Base-by-base conservation (phyloP, 495 filamentous ascomycete species). In the Lophium mytilinum region DNA sequence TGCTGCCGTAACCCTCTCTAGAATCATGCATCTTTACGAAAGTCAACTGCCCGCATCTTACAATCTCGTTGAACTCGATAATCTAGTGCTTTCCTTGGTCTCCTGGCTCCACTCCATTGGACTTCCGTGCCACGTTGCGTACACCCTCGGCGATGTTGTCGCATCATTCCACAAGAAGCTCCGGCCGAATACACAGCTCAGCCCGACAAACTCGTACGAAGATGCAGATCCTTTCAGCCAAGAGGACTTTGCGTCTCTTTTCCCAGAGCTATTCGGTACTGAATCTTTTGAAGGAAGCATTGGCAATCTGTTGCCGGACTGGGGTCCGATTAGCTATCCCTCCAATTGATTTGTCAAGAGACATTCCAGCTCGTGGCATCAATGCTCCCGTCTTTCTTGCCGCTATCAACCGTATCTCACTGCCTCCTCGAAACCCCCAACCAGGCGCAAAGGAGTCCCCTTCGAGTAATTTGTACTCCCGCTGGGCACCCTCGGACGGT, bases 91-190 rank as follows among this genome's bases (percentile, higher is more conserved):
- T 17, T 68, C 56, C 36, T 57, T 77, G 11, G 67, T 74, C 0
- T 61, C 71, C 3, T 77, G 75, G 73, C 66, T 76, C 21, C 71
- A 71, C 21, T 69, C 69, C 1, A 76, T 76, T 40, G 75, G 73
- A 4, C 55, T 75, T 0, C 73, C 75, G 0, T 75, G 72, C 30
- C 75, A 77, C 53, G 72, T 71, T 8, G 75, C 73, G 5, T 67
- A 76, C 65, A 73, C 72, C 0, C 60, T 77, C 6, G 75, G 71
- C 0, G 68, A 69, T 56, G 74, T 77, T 6, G 60, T 63, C 8
- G 60, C 55, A n/a, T 56, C 56, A 1, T 63, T 63, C 33, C 60
- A 63, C 52, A 63, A 63, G 33, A 63, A 63, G 36, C 56, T 63
- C n/a, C 60, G 60, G 17, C 60, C 56, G 15, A 40, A 59, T 40